phyloP scores from a whole-genome alignment of 2,329 filamentous ascomycete species.

The Pseudopyrenochaeta lycopersici region DNA sequence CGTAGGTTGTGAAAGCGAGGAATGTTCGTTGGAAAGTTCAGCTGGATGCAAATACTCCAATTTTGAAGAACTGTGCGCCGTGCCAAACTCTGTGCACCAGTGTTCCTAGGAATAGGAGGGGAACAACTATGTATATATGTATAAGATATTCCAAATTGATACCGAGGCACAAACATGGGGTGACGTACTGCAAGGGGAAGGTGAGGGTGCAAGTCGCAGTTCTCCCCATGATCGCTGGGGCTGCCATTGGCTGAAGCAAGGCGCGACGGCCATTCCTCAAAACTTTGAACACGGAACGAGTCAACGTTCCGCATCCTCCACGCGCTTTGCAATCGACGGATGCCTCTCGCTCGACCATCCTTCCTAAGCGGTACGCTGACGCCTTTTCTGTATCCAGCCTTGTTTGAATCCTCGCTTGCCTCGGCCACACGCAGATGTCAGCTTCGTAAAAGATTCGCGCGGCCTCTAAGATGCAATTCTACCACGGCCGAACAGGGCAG shows the following conservation, averaged over 20 bases:
- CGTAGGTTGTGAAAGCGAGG: neutral
- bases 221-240: neutral
- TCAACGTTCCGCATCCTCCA: constrained; percentile 1
- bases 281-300: neutral
- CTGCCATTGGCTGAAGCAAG: neutral
- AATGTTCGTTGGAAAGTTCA: neutral
- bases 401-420: constrained; percentile 36
- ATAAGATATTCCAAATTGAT: no score
- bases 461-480: constrained; percentile 40
- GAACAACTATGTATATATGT: no score
- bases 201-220: no score
- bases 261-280: neutral
- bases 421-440: constrained; percentile 29
- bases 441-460: constrained; percentile 18
- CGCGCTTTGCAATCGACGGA: constrained; percentile 23
- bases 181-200: no score
- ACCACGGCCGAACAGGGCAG: constrained; percentile 20
- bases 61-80: no score
- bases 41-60: no score
- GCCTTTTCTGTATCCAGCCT: constrained; percentile 57
- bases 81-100: no score
- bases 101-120: no score
- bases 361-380: constrained; percentile 49
- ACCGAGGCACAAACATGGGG: no score
- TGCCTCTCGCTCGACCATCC: constrained; percentile 40